Conservation (phyloP, 1,284 basidiomycete species). For the Sanghuangporus baumii region DNA sequence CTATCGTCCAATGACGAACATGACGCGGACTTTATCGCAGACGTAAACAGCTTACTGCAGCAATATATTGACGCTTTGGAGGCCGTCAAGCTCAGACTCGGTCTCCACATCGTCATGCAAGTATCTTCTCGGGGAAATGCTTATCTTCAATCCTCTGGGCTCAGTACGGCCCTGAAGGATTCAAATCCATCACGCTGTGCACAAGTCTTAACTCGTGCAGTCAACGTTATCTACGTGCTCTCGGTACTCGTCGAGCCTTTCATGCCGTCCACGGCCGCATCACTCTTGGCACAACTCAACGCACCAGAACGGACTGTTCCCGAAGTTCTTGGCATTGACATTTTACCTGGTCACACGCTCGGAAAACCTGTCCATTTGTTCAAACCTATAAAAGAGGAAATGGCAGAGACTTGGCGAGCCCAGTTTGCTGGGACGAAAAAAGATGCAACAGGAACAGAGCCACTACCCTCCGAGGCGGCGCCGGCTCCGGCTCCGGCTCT, state of each 20-base stretch:
- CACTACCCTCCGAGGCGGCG: conserved; percentile 33
- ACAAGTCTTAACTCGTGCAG: conserved; percentile 82
- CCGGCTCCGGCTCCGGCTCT: conserved; percentile 36
- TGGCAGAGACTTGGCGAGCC: conserved; percentile 78
- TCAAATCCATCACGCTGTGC: conserved; percentile 83
- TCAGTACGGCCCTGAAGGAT: conserved; percentile 87
- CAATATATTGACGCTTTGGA: conserved; percentile 91
- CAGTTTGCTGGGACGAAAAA: conserved; percentile 70
- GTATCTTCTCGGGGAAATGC: conserved; percentile 91
- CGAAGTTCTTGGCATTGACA: conserved; percentile 65
- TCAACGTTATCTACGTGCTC: conserved; percentile 93
- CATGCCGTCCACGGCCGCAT: conserved; percentile 88
- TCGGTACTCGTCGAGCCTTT: conserved; percentile 88
- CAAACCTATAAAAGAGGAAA: conserved; percentile 90
- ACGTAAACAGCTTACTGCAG: conserved; percentile 76
- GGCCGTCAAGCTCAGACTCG: conserved; percentile 82
- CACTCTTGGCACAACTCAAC: conserved; percentile 86
- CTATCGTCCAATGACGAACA: conserved; percentile 61
- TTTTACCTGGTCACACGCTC: conserved; percentile 83
- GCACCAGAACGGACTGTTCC: conserved; percentile 82
- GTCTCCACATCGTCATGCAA: conserved; percentile 85
- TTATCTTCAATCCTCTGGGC: conserved; percentile 88
- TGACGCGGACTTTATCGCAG: conserved; percentile 76
- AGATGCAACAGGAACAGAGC: conserved; percentile 29
- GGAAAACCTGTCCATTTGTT: conserved; percentile 89